Evolutionary conservation across 2,329 filamentous ascomycete species (phyloP).

Genomic region (Trichocomaceae sp.): DNA sequence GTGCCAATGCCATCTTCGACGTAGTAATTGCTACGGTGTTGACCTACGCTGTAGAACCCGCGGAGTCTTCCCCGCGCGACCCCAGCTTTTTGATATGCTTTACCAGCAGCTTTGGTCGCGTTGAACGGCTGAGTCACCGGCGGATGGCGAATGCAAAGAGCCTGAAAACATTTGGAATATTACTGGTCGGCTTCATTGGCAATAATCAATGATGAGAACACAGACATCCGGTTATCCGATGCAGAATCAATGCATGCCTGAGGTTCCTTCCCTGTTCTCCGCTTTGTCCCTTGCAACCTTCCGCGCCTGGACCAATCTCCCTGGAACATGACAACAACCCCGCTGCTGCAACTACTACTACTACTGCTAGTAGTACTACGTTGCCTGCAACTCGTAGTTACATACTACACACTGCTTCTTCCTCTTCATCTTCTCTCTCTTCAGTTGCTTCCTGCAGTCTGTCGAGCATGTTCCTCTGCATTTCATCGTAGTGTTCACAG

Average conservation of each 20-base stretch:
- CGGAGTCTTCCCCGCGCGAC: not conserved
- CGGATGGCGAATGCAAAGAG: not conserved
- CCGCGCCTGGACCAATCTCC: not conserved
- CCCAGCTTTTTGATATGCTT: not conserved
- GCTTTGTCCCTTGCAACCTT: not conserved
- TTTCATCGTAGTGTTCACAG: not conserved
- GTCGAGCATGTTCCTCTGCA: conserved; percentile 1
- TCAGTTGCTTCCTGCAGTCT: not conserved
- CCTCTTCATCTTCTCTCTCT: not conserved
- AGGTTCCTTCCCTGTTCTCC: not conserved
- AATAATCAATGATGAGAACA: not conserved
- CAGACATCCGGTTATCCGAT: not conserved
- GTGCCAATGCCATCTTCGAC: too few species aligned
- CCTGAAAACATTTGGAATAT: not conserved
- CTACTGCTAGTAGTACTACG: too few species aligned
- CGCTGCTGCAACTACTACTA: too few species aligned
- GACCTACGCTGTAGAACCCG: not conserved
- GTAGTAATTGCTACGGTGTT: too few species aligned
- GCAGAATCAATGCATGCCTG: not conserved
- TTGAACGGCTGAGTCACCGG: not conserved
- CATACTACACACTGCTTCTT: not conserved
- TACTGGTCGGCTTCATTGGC: not conserved
- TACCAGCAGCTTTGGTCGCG: not conserved
- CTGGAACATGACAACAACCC: not conserved
- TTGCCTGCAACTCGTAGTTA: not conserved